Evolutionary conservation across 1,284 basidiomycete species (phyloP).

Genomic region (Apiotrichum mycotoxinovorans): DNA sequence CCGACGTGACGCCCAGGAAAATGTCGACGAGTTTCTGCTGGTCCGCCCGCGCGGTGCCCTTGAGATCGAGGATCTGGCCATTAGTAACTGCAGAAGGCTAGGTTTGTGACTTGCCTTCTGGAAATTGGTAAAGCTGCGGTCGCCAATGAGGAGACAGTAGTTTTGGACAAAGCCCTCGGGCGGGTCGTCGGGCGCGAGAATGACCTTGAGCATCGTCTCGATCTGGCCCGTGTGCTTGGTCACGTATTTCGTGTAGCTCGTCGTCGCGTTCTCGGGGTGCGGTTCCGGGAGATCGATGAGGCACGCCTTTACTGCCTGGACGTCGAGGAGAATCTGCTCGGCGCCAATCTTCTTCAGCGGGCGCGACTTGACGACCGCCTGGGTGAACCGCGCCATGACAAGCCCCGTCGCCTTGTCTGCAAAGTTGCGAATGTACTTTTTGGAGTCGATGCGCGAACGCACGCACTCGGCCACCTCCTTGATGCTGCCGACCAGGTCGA

Average conservation of each 20-base stretch:
- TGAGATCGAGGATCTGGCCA: conserved; percentile 81
- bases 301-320: conserved; percentile 79
- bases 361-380: conserved; percentile 76
- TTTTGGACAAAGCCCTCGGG: conserved; percentile 88
- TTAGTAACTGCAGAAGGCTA: not conserved
- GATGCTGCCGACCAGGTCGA: conserved; percentile 83
- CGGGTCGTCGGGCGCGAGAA: conserved; percentile 87
- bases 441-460: conserved; percentile 67
- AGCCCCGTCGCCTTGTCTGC: conserved; percentile 85
- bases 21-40: conserved; percentile 87
- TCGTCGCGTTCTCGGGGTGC: conserved; percentile 38
- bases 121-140: conserved; percentile 90
- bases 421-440: conserved; percentile 86
- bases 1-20: conserved; percentile 85
- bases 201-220: conserved; percentile 88
- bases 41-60: conserved; percentile 78
- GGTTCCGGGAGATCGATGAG: conserved; percentile 69
- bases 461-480: conserved; percentile 57
- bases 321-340: conserved; percentile 86
- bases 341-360: conserved; percentile 86
- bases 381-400: conserved; percentile 77
- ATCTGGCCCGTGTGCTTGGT: conserved; percentile 73
- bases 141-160: conserved; percentile 86
- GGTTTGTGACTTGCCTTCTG: conserved; percentile 85
- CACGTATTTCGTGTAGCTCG: conserved; percentile 68